Evolutionary conservation across 2,329 filamentous ascomycete genomes (phyloP).

Genomic region (Immersiporthe knoxdaviesiana): DNA sequence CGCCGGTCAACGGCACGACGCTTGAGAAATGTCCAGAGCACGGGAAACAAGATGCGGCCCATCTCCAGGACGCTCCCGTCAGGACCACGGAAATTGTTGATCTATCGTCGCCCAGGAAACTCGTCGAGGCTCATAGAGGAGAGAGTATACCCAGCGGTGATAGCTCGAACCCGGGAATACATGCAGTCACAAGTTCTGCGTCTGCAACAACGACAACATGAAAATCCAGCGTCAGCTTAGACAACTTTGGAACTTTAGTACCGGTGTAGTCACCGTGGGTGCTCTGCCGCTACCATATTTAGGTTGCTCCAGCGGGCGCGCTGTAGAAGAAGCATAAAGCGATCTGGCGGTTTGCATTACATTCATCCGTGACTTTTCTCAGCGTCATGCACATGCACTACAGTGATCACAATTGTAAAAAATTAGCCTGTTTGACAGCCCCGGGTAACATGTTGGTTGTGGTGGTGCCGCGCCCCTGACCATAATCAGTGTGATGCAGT

Average conservation of each 20-base stretch:
- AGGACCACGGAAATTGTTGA: background rate
- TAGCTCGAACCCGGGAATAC: background rate
- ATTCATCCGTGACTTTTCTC: background rate
- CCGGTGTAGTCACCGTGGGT: background rate
- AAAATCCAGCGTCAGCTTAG: background rate
- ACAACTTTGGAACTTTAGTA: background rate
- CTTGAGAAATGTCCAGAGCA: background rate
- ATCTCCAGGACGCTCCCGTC: background rate
- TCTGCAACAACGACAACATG: background rate
- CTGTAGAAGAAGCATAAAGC: background rate
- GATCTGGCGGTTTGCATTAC: background rate
- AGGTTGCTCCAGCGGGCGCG: background rate
- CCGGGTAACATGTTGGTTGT: background rate
- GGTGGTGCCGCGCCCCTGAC: background rate
- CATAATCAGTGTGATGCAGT: background rate
- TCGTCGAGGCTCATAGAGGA: background rate
- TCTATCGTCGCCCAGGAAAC: background rate
- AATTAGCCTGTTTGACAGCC: background rate
- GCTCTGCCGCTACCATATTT: background rate
- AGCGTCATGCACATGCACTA: background rate
- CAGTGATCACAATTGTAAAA: background rate
- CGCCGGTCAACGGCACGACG: background rate
- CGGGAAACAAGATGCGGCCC: background rate
- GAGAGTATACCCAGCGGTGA: background rate
- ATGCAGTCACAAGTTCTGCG: constrained; percentile 4